These are phyloP conservation scores for Scopulariopsis brevicaulis DNA, from an alignment of 2,329 filamentous ascomycete species.

Conservation along the genomic window DNA sequence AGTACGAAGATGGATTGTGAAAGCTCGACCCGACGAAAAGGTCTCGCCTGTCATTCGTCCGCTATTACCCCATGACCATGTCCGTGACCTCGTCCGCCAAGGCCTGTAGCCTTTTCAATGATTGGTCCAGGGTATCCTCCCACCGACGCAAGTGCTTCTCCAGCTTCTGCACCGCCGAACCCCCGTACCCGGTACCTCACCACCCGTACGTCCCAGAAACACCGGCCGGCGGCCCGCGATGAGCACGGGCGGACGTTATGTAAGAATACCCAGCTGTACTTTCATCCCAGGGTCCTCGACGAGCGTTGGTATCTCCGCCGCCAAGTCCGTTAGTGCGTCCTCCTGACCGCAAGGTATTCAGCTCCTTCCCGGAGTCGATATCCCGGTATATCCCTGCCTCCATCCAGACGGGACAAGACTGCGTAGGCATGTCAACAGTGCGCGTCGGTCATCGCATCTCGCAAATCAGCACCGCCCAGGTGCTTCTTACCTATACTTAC, in stretches of 20 bases:
- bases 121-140: not conserved
- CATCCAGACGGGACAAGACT: conserved; percentile 13
- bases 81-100: conserved; percentile 6
- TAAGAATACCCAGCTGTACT: conserved; percentile 15
- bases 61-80: not conserved
- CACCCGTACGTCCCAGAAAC: not conserved
- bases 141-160: not conserved
- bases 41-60: not conserved
- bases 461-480: not conserved
- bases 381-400: conserved; percentile 14
- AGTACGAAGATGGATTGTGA: too few relatives aligned
- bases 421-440: conserved; percentile 9
- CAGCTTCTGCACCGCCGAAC: not conserved
- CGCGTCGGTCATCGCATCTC: not conserved
- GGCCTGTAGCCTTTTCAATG: not conserved
- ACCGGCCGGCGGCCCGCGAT: not conserved
- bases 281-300: conserved; percentile 13
- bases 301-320: conserved; percentile 12
- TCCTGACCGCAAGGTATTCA: conserved; percentile 13
- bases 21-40: not conserved
- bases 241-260: conserved; percentile 12
- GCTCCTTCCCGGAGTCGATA: conserved; percentile 17
- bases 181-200: not conserved
- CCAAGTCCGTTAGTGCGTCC: conserved; percentile 12
- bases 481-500: conserved; percentile 9